Evolutionary conservation across 192 early-diverging fungal genomes (phyloP).

Genomic region (Backusella tuberculispora): DNA sequence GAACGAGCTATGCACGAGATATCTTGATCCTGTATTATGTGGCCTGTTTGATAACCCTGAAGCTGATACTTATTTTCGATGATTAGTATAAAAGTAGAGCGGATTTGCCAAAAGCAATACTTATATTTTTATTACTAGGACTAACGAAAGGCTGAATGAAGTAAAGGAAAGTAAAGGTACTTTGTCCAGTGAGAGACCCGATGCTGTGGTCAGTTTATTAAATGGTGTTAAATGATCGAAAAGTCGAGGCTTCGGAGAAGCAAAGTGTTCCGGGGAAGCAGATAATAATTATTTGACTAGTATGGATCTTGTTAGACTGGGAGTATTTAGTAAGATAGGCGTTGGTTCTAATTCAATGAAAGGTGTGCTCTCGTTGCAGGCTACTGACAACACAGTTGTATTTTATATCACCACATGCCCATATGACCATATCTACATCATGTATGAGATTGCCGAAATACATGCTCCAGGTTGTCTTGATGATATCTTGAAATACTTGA

Average conservation of each 20-base stretch:
- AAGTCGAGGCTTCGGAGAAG: conserved; percentile 15
- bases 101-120: not conserved
- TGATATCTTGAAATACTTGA: not conserved
- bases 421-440: conserved; percentile 6
- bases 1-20: conserved; percentile 9
- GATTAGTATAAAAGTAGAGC: not conserved
- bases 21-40: conserved; percentile 22
- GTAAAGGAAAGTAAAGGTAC: not conserved
- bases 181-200: not conserved
- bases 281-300: not conserved
- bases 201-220: not conserved
- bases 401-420: not conserved
- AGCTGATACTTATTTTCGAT: conserved; percentile 1
- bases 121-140: not conserved
- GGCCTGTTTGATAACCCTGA: conserved; percentile 23
- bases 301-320: conserved; percentile 8
- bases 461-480: not conserved
- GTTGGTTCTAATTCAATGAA: conserved; percentile 1
- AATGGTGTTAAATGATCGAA: not conserved
- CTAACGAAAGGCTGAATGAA: not conserved
- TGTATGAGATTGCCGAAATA: conserved; percentile 18
- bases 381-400: not conserved
- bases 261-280: not conserved
- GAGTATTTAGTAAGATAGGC: not conserved
- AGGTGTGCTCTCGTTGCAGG: conserved; percentile 17